Percentiles rank a stretch among this genome's conserved stretches.
Conservation (phyloP, 2,329 filamentous ascomycete genomes). For the Alternaria burnsii region DNA sequence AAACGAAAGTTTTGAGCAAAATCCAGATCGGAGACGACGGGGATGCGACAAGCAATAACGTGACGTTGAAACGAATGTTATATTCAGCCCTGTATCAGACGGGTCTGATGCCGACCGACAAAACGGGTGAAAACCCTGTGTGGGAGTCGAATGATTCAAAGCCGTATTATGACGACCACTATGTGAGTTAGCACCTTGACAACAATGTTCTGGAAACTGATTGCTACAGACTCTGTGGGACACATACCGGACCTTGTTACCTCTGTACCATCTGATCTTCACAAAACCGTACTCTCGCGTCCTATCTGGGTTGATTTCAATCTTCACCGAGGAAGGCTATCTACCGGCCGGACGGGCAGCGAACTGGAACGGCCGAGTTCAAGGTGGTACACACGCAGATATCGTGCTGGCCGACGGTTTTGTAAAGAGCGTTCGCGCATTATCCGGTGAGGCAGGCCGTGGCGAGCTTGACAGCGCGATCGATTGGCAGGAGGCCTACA, state of each 20-base stretch:
- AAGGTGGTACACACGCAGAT: constrained; percentile 49
- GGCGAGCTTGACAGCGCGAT: constrained; percentile 24
- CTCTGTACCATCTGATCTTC: constrained; percentile 27
- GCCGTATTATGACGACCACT: constrained; percentile 51
- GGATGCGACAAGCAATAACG: constrained; percentile 9
- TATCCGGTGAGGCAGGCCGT: constrained; percentile 5
- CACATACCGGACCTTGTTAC: constrained; percentile 19
- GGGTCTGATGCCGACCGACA: constrained; percentile 50
- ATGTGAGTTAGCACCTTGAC: constrained; percentile 5
- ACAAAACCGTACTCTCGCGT: constrained; percentile 18
- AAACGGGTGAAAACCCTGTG: constrained; percentile 38
- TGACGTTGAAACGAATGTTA: constrained; percentile 36
- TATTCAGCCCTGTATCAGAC: constrained; percentile 47
- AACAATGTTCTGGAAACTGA: neutral
- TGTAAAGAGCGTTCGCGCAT: constrained; percentile 38
- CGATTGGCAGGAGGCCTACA: constrained; percentile 46
- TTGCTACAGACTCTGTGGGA: constrained; percentile 23
- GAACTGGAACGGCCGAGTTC: constrained; percentile 46
- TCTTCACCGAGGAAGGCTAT: constrained; percentile 39
- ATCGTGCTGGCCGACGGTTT: constrained; percentile 43
- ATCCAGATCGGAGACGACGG: constrained; percentile 42
- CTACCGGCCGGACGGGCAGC: constrained; percentile 48
- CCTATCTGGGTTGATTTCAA: constrained; percentile 22
- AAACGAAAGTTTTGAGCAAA: constrained; percentile 62
- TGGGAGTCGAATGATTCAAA: constrained; percentile 32